Conservation (phyloP, 176 grass and related monocot species). For the Bolboschoenus planiculmis region DNA sequence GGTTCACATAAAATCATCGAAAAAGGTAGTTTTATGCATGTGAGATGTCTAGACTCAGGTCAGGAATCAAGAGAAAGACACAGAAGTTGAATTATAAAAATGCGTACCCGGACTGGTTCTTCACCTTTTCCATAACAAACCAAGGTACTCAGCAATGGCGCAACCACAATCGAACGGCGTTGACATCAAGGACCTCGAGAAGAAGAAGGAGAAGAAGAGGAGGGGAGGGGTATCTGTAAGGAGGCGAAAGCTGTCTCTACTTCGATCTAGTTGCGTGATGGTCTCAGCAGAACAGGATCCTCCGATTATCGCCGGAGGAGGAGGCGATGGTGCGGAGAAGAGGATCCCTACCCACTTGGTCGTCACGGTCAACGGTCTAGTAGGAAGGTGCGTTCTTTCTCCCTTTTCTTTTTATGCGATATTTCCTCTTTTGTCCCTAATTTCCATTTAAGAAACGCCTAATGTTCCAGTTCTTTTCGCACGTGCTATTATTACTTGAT, state of each 20-base stretch:
- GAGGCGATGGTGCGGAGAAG: constrained; percentile 6
- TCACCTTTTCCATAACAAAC: neutral
- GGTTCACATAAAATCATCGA: neutral
- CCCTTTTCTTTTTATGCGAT: neutral
- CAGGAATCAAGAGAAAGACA: neutral
- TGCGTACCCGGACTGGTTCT: neutral
- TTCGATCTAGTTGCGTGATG: constrained; percentile 49
- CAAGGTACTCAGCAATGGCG: neutral
- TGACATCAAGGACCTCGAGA: neutral
- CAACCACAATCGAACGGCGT: neutral
- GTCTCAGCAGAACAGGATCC: constrained; percentile 21
- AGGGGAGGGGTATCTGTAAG: neutral
- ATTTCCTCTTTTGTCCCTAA: neutral
- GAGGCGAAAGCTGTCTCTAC: constrained; percentile 32
- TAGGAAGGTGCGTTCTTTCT: constrained; percentile 52
- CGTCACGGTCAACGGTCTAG: constrained; percentile 81
- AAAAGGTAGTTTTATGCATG: neutral
- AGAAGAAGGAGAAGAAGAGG: neutral
- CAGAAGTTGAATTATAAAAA: neutral
- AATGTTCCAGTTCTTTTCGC: neutral
- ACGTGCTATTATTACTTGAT: neutral
- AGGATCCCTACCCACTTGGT: constrained; percentile 57
- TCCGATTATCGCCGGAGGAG: constrained; percentile 9
- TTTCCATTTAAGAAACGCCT: neutral
- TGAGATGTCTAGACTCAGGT: neutral